Evolutionary conservation across 2,329 filamentous ascomycete genomes (phyloP), one percentile per base, ranked within the genome.

Genomic region (Nigrograna mackinnonii): DNA sequence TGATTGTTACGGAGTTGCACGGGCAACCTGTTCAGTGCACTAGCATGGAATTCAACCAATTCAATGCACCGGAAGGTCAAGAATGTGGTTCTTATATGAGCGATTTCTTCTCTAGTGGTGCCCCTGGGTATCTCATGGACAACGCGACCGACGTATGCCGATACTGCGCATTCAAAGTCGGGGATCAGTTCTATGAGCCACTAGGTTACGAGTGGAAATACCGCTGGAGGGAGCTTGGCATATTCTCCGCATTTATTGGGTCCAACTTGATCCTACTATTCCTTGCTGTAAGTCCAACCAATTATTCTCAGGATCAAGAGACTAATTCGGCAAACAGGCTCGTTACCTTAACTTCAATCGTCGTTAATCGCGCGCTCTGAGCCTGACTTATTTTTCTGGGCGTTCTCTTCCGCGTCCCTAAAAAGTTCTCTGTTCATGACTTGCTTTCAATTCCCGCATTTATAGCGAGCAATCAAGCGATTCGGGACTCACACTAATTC

Each of bases 201-300:
- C 77, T 95, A 14, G 78, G 79, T 2, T 79, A 95, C 58, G 73
- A 71, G 2, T 95, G 85, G 56, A 71, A 73, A 32, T 69, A 87
- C 50, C 75, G 90, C 13, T 95, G 90, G 90, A 80, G 90, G 41
- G 89, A 96, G 55, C 49, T 94, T 43, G 91, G 89, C 2, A 95
- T 95, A 48, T 86, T 85, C 54, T 54, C 80, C 22, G 86, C 84
- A 1, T 95, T 91, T 60, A 78, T 95, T 39, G 88, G 71, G 12
- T 90, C 85, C 61, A 95, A 95, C 66, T 61, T 94, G 57, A 78
- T 88, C 16, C 70, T 85, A 36, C 56, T 85, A 46, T 83, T 84
- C 54, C 44, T 84, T 39, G 79, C 76, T 28, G 76, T 78, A 63
- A 75, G 75, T 70, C 5, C 30, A 14, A 5, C 19, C 9, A 22